Conservation (phyloP, 2,329 filamentous ascomycete genomes). For the Fusarium oligoseptatum region DNA sequence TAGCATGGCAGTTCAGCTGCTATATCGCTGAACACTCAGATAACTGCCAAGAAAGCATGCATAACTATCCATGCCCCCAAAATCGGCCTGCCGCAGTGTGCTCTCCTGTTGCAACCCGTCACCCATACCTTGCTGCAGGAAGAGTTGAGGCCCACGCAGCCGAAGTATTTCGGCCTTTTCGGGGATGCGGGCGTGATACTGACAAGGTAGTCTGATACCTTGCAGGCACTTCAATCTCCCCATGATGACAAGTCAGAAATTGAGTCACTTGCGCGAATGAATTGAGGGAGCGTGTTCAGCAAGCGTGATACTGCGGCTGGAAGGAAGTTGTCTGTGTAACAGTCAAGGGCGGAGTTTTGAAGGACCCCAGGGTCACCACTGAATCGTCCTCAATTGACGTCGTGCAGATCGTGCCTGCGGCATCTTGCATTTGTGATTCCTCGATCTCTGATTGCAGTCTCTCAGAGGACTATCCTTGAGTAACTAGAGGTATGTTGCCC, state of each 20-base stretch:
- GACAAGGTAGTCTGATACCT: slow-evolving; percentile 4
- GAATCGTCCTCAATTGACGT: slow-evolving; percentile 18
- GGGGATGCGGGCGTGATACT: background rate
- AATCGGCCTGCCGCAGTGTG: background rate
- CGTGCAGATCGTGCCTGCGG: slow-evolving; percentile 33
- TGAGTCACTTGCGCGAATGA: background rate
- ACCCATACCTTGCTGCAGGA: slow-evolving; percentile 1
- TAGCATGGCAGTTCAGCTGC: background rate
- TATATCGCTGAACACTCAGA: background rate
- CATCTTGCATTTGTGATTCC: slow-evolving; percentile 34
- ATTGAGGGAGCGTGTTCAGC: background rate
- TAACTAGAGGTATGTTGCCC: background rate
- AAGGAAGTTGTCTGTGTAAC: background rate
- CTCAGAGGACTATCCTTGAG: slow-evolving; percentile 10
- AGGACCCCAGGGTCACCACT: background rate
- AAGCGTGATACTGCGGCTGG: background rate
- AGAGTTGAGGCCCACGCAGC: slow-evolving; percentile 7
- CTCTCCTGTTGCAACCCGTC: slow-evolving; percentile 6
- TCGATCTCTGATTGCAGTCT: slow-evolving; percentile 17
- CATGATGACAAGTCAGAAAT: slow-evolving; percentile 6
- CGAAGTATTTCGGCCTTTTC: slow-evolving; percentile 12
- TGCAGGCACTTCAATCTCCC: slow-evolving; percentile 5
- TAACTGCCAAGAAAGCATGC: background rate
- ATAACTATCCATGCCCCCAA: background rate
- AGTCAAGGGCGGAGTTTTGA: background rate